Conservation (phyloP, 768 basidiomycete genomes). For the Lyophyllum shimeji region DNA sequence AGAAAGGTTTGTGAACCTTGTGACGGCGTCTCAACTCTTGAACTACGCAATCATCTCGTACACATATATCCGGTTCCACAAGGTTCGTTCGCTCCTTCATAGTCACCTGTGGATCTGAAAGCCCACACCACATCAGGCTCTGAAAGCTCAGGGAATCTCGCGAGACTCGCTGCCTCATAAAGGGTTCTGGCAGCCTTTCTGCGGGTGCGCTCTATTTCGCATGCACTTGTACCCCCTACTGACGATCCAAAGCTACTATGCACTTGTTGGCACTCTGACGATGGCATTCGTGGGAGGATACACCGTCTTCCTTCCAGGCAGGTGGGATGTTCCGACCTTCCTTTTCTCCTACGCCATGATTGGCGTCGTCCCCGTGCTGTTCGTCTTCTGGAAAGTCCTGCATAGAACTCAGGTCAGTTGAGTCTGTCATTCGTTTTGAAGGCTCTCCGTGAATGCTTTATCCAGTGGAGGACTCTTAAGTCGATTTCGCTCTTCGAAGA, state of each 20-base stretch:
- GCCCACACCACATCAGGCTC: slow-evolving; percentile 28
- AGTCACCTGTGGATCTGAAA: not conserved
- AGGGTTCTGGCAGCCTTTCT: slow-evolving; percentile 51
- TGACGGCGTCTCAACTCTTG: slow-evolving; percentile 47
- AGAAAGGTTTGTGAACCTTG: slow-evolving; percentile 48
- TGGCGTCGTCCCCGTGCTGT: slow-evolving; percentile 39
- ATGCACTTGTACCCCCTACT: not conserved
- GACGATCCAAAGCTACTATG: slow-evolving; percentile 39
- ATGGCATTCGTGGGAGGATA: slow-evolving; percentile 53
- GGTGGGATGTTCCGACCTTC: slow-evolving; percentile 47
- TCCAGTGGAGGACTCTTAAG: slow-evolving; percentile 39
- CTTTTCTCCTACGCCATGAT: slow-evolving; percentile 52
- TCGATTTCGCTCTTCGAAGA: slow-evolving; percentile 44
- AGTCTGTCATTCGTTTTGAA: not conserved
- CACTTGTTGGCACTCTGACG: slow-evolving; percentile 37
- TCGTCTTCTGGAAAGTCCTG: slow-evolving; percentile 45
- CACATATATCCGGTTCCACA: slow-evolving; percentile 48
- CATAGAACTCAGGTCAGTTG: slow-evolving; percentile 37
- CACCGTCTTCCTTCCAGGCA: slow-evolving; percentile 50
- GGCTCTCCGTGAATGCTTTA: not conserved
- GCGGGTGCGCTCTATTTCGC: slow-evolving; percentile 29
- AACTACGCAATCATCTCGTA: slow-evolving; percentile 48
- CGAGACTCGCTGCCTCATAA: slow-evolving; percentile 44
- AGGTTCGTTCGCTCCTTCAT: slow-evolving; percentile 25
- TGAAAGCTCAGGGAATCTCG: slow-evolving; percentile 44